phyloP scores from a whole-genome alignment of 352 stramenopile genomes.

The Plasmopara viticola region DNA sequence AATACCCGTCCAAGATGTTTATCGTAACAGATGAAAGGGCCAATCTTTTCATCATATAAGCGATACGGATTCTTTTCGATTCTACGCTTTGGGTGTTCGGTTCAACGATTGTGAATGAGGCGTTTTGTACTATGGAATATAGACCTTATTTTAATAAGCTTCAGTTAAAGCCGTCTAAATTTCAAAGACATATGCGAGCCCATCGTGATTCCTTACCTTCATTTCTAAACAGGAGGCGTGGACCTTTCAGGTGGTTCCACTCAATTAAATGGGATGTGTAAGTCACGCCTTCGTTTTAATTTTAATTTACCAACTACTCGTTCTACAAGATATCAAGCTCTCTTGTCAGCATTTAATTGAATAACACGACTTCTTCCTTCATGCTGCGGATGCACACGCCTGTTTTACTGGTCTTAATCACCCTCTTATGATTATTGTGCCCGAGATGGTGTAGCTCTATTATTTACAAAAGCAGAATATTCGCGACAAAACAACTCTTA shows the following conservation, averaged over 20 bases:
- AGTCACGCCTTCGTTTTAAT: not conserved
- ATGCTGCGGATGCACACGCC: not conserved
- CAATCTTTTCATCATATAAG: not conserved
- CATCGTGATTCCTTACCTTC: not conserved
- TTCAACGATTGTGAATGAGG: not conserved
- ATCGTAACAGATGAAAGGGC: not conserved
- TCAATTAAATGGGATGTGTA: not conserved
- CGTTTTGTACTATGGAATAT: not conserved
- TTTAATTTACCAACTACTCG: not conserved
- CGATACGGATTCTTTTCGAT: not conserved
- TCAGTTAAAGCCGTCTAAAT: not conserved
- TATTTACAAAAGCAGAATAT: not conserved
- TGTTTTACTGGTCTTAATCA: not conserved
- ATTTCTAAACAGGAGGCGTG: not conserved
- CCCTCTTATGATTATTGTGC: not conserved
- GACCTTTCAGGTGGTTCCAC: not conserved
- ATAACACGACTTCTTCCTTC: not conserved
- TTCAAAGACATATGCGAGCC: not conserved
- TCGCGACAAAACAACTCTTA: not conserved
- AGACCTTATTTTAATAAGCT: not conserved
- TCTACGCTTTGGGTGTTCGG: not conserved
- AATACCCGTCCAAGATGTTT: conserved; percentile 3
- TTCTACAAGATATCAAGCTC: not conserved
- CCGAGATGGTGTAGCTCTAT: not conserved
- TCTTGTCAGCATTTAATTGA: not conserved